Conservation (phyloP, 2,329 filamentous ascomycete genomes). For the Aspergillus unguis region DNA sequence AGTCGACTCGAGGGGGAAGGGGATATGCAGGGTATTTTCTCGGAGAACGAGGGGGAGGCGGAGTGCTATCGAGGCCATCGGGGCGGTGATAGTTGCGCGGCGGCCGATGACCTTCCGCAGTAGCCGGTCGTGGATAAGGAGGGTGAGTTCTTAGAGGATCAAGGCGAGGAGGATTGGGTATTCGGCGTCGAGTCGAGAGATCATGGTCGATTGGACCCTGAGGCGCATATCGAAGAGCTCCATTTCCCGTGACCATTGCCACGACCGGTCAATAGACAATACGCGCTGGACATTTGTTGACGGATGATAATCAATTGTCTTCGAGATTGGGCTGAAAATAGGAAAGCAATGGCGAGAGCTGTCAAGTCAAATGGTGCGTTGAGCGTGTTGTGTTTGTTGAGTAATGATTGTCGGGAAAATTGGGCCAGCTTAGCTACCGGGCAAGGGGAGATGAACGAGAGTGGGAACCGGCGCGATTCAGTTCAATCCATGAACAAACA, state of each 20-base stretch:
- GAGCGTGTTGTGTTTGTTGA: not conserved
- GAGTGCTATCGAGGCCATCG: slow-evolving; percentile 7
- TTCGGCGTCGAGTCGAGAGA: slow-evolving; percentile 29
- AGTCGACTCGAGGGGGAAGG: slow-evolving; percentile 15
- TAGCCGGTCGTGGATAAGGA: slow-evolving; percentile 24
- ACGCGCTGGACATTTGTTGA: slow-evolving; percentile 42
- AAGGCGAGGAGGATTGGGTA: slow-evolving; percentile 28
- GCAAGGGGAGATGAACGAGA: slow-evolving; percentile 16
- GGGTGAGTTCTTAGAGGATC: slow-evolving; percentile 31
- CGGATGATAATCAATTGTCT: slow-evolving; percentile 1
- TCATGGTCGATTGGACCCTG: slow-evolving; percentile 27
- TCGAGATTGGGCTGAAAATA: slow-evolving; percentile 10
- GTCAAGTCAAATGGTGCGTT: slow-evolving; percentile 2
- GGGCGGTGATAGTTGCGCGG: slow-evolving; percentile 24
- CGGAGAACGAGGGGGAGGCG: slow-evolving; percentile 19
- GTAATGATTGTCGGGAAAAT: slow-evolving; percentile 15
- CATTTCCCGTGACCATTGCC: slow-evolving; percentile 46
- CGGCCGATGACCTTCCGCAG: slow-evolving; percentile 16
- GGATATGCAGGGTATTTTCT: slow-evolving; percentile 15
- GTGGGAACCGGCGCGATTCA: slow-evolving; percentile 9
- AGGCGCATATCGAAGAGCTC: slow-evolving; percentile 34
- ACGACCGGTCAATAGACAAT: slow-evolving; percentile 33
- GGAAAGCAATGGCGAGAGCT: not conserved
- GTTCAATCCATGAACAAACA: slow-evolving; percentile 19
- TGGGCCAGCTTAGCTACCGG: slow-evolving; percentile 11